phyloP scores from a whole-genome alignment of 768 basidiomycete genomes.

The Lentinula raphanica region DNA sequence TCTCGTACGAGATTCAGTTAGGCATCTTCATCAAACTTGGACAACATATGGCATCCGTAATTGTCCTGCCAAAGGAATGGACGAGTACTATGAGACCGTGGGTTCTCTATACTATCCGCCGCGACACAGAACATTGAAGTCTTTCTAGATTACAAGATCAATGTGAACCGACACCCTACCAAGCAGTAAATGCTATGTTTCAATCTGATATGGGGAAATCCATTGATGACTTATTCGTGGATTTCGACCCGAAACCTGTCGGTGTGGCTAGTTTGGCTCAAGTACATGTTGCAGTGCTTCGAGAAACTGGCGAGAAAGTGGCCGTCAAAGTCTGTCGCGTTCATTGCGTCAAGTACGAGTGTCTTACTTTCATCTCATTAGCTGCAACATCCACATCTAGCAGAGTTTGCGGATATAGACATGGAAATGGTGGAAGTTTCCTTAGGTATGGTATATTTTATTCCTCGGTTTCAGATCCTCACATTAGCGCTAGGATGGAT shows the following conservation, averaged over 20 bases:
- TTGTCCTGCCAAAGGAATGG: slow-evolving; percentile 50
- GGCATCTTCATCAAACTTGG: slow-evolving; percentile 88
- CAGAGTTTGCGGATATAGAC: slow-evolving; percentile 89
- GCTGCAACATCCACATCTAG: slow-evolving; percentile 90
- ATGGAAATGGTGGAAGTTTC: slow-evolving; percentile 79
- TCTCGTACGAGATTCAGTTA: slow-evolving; percentile 18
- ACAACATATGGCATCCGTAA: slow-evolving; percentile 41
- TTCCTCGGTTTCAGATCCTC: background rate
- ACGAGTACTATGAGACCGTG: slow-evolving; percentile 25
- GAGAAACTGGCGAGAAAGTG: slow-evolving; percentile 64
- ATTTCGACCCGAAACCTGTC: slow-evolving; percentile 84
- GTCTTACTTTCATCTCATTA: slow-evolving; percentile 7
- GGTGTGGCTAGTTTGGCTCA: slow-evolving; percentile 96
- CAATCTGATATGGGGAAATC: slow-evolving; percentile 69
- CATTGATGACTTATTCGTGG: slow-evolving; percentile 71
- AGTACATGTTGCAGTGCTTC: slow-evolving; percentile 80
- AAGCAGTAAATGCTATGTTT: slow-evolving; percentile 73
- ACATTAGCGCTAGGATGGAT: slow-evolving; percentile 57
- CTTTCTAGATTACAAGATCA: slow-evolving; percentile 69
- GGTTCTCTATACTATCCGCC: slow-evolving; percentile 57
- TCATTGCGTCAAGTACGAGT: background rate
- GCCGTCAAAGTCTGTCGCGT: slow-evolving; percentile 70
- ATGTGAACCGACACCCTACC: slow-evolving; percentile 84
- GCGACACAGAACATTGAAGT: slow-evolving; percentile 34
- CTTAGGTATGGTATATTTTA: slow-evolving; percentile 39